These are phyloP conservation scores for Corymbia calophylla DNA, from an alignment of 441 rosid genomes.

Conservation along the genomic window DNA sequence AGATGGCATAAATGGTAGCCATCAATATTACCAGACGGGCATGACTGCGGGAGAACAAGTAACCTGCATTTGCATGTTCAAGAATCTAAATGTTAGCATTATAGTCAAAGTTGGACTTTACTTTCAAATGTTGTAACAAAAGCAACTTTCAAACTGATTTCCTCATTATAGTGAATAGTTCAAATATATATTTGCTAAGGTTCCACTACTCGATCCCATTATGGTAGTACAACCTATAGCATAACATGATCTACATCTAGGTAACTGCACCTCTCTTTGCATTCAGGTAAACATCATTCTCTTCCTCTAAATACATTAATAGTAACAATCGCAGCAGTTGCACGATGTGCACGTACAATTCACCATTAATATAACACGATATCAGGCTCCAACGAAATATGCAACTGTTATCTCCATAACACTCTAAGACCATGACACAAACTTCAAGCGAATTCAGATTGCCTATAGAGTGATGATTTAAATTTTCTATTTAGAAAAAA, in stretches of 20 bases:
- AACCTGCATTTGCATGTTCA: conserved; percentile 53
- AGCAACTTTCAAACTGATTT: background rate
- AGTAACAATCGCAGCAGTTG: background rate
- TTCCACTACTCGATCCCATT: background rate
- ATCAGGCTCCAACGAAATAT: background rate
- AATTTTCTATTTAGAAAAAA: background rate
- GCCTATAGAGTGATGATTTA: background rate
- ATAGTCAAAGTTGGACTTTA: background rate
- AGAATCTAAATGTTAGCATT: background rate
- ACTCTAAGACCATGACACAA: background rate
- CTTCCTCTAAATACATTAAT: background rate
- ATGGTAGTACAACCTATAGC: background rate
- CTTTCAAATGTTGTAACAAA: background rate
- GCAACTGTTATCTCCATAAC: background rate
- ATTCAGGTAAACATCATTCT: background rate
- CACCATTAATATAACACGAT: background rate
- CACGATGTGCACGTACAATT: background rate
- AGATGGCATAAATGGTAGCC: conserved; percentile 63
- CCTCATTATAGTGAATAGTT: background rate
- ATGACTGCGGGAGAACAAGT: conserved; percentile 86
- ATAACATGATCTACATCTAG: background rate
- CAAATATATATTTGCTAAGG: background rate
- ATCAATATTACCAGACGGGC: conserved; percentile 84
- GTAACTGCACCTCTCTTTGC: background rate
- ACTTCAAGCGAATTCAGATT: background rate